Percentiles rank a stretch among this genome's conserved stretches.
These are phyloP conservation scores for Colletotrichum paranaense DNA, from an alignment of 2,329 filamentous ascomycete genomes.

Conservation along the genomic window DNA sequence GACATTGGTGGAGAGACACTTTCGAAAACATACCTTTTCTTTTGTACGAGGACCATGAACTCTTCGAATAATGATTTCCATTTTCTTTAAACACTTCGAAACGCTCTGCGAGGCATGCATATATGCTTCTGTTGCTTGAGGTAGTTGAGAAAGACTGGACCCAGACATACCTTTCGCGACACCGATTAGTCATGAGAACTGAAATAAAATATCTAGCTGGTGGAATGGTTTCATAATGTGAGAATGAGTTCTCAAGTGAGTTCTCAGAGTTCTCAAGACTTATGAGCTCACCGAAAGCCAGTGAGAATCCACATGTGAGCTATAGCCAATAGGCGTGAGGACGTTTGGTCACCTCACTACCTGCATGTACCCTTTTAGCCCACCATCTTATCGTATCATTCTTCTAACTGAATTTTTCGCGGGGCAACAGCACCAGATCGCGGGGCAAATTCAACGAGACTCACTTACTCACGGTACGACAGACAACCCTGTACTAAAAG, in stretches of 20 bases:
- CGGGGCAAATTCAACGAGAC: constrained; percentile 18
- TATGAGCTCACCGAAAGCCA: neutral
- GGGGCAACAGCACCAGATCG: constrained; percentile 17
- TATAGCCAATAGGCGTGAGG: neutral
- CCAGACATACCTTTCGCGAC: neutral
- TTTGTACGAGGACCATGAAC: neutral
- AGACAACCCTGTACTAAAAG: neutral
- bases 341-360: constrained; percentile 8
- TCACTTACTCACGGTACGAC: neutral
- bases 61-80: neutral
- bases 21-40: neutral
- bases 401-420: constrained; percentile 34
- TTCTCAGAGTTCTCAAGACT: neutral
- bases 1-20: neutral
- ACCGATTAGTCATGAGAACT: neutral
- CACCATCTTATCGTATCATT: constrained; percentile 17
- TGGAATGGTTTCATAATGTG: neutral
- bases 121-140: neutral
- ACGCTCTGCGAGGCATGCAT: neutral
- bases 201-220: neutral
- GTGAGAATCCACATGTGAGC: neutral
- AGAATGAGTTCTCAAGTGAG: neutral
- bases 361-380: constrained; percentile 12
- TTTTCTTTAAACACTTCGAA: neutral
- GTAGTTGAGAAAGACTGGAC: neutral